These are phyloP conservation scores for Angomonas ambiguus DNA, from an alignment of 208 protist species.

Conservation along the genomic window DNA sequence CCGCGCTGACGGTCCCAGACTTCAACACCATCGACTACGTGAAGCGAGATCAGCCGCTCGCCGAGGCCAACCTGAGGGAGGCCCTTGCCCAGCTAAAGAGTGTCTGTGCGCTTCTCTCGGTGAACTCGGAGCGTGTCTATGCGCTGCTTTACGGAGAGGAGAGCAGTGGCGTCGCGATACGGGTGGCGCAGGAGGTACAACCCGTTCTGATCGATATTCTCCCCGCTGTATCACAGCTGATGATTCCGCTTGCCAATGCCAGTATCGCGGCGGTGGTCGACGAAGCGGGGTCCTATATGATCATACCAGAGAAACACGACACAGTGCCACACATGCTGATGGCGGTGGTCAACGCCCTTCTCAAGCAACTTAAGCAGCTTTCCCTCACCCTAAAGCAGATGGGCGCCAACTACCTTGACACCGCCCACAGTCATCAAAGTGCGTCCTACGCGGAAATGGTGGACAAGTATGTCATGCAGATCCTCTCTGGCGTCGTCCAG, in stretches of 20 bases:
- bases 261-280: conserved; percentile 31
- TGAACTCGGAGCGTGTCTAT: conserved; percentile 37
- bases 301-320: conserved; percentile 7
- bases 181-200: conserved; percentile 61
- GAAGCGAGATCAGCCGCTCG: conserved; percentile 26
- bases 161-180: conserved; percentile 25
- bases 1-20: conserved; percentile 46
- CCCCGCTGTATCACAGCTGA: conserved; percentile 27
- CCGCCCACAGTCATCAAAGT: conserved; percentile 34
- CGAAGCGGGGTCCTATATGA: conserved; percentile 22
- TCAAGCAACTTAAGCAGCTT: conserved; percentile 48
- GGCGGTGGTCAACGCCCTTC: conserved; percentile 21
- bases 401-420: conserved; percentile 61
- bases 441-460: conserved; percentile 29
- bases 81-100: conserved; percentile 77
- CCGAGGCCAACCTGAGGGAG: conserved; percentile 46
- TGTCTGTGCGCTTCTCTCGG: conserved; percentile 62
- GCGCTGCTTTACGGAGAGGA: conserved; percentile 21
- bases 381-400: conserved; percentile 54
- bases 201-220: conserved; percentile 70
- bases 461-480: conserved; percentile 27
- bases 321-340: conserved; percentile 17
- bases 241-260: conserved; percentile 38
- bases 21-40: conserved; percentile 28
- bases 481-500: conserved; percentile 15